phyloP scores from a whole-genome alignment of 2,329 filamentous ascomycete species.

The Podosphaera fusca region DNA sequence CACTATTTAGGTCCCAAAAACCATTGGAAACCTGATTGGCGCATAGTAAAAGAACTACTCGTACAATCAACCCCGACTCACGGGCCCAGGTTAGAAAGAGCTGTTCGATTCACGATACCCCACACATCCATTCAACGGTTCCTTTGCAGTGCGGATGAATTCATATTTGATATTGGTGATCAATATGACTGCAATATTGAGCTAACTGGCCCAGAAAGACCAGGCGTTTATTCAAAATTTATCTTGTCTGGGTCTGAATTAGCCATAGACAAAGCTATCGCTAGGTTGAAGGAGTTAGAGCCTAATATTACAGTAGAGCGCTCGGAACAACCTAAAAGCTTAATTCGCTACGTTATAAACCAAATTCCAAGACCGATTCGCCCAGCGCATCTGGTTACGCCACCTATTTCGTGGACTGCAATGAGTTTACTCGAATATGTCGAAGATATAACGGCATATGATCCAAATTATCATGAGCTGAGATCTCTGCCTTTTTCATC shows the following conservation, averaged over 20 bases:
- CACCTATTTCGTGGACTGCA: conserved; percentile 13
- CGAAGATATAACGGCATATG: conserved; percentile 15
- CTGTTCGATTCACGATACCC: conserved; percentile 6
- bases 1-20: neutral
- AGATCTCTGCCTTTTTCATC: conserved; percentile 2
- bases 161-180: conserved; percentile 7
- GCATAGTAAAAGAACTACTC: neutral
- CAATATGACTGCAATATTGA: conserved; percentile 7
- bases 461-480: neutral
- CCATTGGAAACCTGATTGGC: neutral
- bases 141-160: conserved; percentile 7
- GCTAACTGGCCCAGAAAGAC: conserved; percentile 1
- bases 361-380: neutral
- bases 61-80: conserved; percentile 4
- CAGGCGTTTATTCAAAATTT: conserved; percentile 3
- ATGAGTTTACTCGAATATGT: conserved; percentile 19
- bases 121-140: conserved; percentile 1
- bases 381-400: conserved; percentile 6
- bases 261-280: conserved; percentile 6
- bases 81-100: conserved; percentile 7
- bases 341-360: neutral
- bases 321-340: neutral
- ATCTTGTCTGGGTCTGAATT: conserved; percentile 8
- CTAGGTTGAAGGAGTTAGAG: conserved; percentile 7
- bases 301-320: conserved; percentile 3